Percentiles rank a stretch among this genome's conserved stretches.
These are phyloP conservation scores for Diatrype stigma DNA, from an alignment of 2,329 filamentous ascomycete genomes.

Conservation along the genomic window DNA sequence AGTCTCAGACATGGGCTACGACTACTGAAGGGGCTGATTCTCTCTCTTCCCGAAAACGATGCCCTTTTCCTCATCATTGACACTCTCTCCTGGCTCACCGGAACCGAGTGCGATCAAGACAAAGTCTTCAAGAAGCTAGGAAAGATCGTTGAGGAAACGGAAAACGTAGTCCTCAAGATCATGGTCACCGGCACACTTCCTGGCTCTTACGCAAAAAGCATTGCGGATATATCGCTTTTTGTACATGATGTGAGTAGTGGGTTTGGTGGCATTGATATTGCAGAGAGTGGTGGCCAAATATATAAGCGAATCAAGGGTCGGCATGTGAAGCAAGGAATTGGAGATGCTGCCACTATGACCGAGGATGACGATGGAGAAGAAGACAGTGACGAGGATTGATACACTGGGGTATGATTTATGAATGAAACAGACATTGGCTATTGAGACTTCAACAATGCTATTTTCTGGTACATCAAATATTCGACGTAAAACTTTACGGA, in stretches of 20 bases:
- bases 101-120: constrained; percentile 1
- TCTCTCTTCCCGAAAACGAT: constrained; percentile 2
- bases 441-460: no score
- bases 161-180: constrained; percentile 3
- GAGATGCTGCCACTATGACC: no score
- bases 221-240: neutral
- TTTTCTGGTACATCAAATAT: no score
- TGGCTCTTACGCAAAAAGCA: neutral
- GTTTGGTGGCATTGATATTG: neutral
- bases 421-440: no score
- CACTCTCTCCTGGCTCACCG: constrained; percentile 2
- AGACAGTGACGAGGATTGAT: no score
- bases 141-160: neutral
- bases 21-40: neutral
- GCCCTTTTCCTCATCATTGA: constrained; percentile 9
- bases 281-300: no score
- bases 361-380: no score
- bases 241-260: neutral
- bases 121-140: neutral
- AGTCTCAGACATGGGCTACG: neutral
- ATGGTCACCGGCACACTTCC: constrained; percentile 7
- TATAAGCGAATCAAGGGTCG: no score
- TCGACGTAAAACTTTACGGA: no score
- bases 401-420: no score
- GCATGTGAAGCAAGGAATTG: no score